Conservation (phyloP, 1,284 basidiomycete genomes). For the Malassezia pachydermatis region DNA sequence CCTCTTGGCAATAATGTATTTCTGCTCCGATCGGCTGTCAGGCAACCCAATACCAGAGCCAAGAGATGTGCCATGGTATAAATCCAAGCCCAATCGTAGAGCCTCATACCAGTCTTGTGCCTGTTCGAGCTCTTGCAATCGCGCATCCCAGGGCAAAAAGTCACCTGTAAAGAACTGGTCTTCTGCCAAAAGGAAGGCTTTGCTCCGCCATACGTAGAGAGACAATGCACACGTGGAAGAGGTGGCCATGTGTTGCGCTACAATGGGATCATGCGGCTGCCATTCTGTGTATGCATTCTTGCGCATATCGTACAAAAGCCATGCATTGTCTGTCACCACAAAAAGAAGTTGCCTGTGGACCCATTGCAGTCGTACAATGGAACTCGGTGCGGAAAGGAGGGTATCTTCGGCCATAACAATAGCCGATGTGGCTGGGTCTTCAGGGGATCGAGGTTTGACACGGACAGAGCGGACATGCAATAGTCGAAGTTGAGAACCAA, state of each 20-base stretch:
- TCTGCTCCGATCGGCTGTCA: slow-evolving; percentile 56
- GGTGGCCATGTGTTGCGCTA: not conserved
- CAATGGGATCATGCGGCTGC: slow-evolving; percentile 17
- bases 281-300: slow-evolving; percentile 17
- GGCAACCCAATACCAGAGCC: slow-evolving; percentile 84
- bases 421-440: slow-evolving; percentile 1
- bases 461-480: slow-evolving; percentile 21
- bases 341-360: slow-evolving; percentile 41
- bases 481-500: slow-evolving; percentile 27
- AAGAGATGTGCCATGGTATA: slow-evolving; percentile 70
- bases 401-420: slow-evolving; percentile 15
- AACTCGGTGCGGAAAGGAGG: slow-evolving; percentile 45
- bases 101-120: slow-evolving; percentile 79
- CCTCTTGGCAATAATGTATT: slow-evolving; percentile 62
- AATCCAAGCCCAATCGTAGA: slow-evolving; percentile 72
- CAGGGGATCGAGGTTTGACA: not conserved
- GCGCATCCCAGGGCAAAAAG: slow-evolving; percentile 87
- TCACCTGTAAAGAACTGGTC: slow-evolving; percentile 67
- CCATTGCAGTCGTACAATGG: slow-evolving; percentile 51
- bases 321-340: slow-evolving; percentile 9
- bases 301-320: slow-evolving; percentile 21
- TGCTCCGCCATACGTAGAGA: slow-evolving; percentile 50
- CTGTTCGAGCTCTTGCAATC: slow-evolving; percentile 71
- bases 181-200: slow-evolving; percentile 65
- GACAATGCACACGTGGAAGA: not conserved